Percentiles rank a stretch among this genome's conserved stretches.
Conservation (phyloP, 306 rosid genomes). For the Astragalus membranaceus region DNA sequence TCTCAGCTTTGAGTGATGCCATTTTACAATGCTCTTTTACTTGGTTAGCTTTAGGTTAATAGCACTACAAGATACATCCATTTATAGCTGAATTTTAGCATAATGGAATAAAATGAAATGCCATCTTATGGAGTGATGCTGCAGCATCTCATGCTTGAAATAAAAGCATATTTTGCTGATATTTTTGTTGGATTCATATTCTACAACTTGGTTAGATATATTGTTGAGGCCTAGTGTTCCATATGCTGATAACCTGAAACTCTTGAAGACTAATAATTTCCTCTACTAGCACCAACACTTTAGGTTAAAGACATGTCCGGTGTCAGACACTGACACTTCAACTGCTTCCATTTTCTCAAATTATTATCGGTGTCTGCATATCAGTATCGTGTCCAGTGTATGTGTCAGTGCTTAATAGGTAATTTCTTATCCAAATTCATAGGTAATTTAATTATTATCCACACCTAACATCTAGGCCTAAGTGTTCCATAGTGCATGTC, state of each 20-base stretch:
- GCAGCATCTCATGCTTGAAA: constrained; percentile 44
- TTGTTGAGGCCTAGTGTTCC: constrained; percentile 1
- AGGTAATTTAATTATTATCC: no score
- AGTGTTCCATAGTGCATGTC: no score
- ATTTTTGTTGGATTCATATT: constrained; percentile 34
- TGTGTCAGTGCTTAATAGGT: no score
- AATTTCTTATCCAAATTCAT: no score
- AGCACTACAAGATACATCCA: constrained; percentile 5
- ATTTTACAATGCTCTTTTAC: constrained; percentile 19
- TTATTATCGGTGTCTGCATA: no score
- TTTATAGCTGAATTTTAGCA: constrained; percentile 43
- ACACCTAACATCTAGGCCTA: no score
- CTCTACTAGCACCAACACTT: neutral
- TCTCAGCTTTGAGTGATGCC: constrained; percentile 60
- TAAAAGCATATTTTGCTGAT: constrained; percentile 27
- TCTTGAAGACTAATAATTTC: constrained; percentile 14
- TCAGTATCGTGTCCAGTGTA: no score
- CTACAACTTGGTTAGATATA: neutral
- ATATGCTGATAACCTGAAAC: constrained; percentile 1
- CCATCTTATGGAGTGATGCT: constrained; percentile 26
- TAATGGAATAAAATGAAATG: constrained; percentile 37
- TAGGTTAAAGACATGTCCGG: no score
- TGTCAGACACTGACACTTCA: no score
- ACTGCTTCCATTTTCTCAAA: no score
- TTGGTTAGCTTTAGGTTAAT: constrained; percentile 25